Evolutionary conservation across 208 protist genomes (phyloP).

Genomic region (Porcisia deanei): DNA sequence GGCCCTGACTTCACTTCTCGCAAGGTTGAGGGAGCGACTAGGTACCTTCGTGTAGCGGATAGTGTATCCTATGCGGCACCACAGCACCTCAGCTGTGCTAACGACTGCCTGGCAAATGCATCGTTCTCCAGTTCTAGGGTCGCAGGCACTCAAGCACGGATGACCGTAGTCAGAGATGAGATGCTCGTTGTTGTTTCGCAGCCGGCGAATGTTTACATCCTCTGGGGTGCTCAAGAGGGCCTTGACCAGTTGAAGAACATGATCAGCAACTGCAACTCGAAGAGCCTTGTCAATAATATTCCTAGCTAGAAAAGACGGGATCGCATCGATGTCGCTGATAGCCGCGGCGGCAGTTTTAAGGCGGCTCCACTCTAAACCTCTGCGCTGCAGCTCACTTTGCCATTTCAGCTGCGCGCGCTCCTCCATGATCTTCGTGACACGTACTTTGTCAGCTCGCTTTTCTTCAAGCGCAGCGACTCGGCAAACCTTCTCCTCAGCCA

Average conservation of each 20-base stretch:
- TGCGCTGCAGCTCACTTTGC: constrained; percentile 45
- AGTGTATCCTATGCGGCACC: constrained; percentile 68
- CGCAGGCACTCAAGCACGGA: constrained; percentile 25
- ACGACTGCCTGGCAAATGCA: constrained; percentile 33
- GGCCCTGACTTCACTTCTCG: constrained; percentile 20
- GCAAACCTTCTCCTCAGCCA: constrained; percentile 40
- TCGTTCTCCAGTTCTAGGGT: not conserved
- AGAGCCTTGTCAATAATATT: constrained; percentile 26
- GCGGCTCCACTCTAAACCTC: constrained; percentile 32
- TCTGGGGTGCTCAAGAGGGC: constrained; percentile 71
- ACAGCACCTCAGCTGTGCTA: constrained; percentile 53
- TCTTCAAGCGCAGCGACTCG: constrained; percentile 32
- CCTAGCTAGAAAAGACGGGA: constrained; percentile 18
- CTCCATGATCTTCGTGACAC: constrained; percentile 29
- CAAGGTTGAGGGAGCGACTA: constrained; percentile 22
- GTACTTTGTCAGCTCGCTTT: constrained; percentile 31
- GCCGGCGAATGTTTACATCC: constrained; percentile 67
- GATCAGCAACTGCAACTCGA: constrained; percentile 16
- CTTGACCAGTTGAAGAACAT: constrained; percentile 42
- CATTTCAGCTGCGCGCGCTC: constrained; percentile 37
- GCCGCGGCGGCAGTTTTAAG: not conserved
- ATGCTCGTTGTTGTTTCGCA: constrained; percentile 77
- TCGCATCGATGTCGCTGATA: constrained; percentile 6
- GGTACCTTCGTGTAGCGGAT: constrained; percentile 60
- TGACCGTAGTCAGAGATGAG: constrained; percentile 75